Evolutionary conservation across 306 rosid species (phyloP).

Genomic region (Acmispon strigosus): DNA sequence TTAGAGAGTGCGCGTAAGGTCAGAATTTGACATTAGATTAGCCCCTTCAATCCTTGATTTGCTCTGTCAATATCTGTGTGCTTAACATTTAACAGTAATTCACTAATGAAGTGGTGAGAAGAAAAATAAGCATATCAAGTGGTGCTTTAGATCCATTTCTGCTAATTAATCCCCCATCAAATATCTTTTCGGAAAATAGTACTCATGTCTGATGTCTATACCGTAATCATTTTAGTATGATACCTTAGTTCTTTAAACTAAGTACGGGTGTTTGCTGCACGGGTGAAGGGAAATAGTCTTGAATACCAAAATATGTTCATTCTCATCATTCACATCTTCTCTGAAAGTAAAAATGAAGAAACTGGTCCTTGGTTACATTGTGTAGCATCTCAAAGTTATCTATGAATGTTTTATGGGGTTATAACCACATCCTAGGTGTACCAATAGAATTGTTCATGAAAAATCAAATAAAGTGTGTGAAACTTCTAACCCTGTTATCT

Average conservation of each 20-base stretch:
- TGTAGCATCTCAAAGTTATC: not conserved
- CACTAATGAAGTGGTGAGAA: not conserved
- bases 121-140: slow-evolving; percentile 2
- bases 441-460: no score
- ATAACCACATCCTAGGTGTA: no score
- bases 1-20: slow-evolving; percentile 89
- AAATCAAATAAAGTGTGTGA: no score
- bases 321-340: not conserved
- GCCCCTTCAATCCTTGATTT: not conserved
- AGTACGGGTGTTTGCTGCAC: not conserved
- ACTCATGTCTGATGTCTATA: not conserved
- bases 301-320: not conserved
- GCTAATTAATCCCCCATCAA: not conserved
- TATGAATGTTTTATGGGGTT: not conserved
- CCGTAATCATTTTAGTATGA: not conserved
- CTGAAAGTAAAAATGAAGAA: not conserved
- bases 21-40: slow-evolving; percentile 5
- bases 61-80: not conserved
- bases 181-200: slow-evolving; percentile 4
- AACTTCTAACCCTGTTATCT: no score
- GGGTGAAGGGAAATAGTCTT: not conserved
- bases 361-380: not conserved
- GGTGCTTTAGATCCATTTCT: not conserved
- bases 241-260: not conserved
- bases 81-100: not conserved